Evolutionary conservation across 805 yeast species (phyloP).

Genomic region (Blastobotrys parvus): DNA sequence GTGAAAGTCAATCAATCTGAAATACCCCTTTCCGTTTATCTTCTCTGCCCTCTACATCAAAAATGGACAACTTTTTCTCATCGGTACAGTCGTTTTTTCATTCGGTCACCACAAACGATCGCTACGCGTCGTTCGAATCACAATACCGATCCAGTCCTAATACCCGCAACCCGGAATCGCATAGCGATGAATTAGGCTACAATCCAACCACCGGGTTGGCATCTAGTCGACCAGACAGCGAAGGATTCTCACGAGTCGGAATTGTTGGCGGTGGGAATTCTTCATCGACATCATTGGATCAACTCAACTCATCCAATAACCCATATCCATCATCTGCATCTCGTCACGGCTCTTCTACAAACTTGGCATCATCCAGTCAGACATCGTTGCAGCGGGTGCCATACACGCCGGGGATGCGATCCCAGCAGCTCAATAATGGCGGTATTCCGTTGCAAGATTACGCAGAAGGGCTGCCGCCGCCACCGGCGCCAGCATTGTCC

Average conservation of each 20-base stretch:
- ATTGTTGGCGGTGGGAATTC: conserved; percentile 8
- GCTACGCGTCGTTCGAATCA: conserved; percentile 30
- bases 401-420: conserved; percentile 30
- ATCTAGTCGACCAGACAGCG: conserved; percentile 5
- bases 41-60: no score
- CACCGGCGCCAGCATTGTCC: conserved; percentile 60
- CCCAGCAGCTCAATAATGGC: conserved; percentile 26
- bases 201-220: neutral
- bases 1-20: no score
- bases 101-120: conserved; percentile 32
- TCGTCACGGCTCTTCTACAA: conserved; percentile 11
- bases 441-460: conserved; percentile 32
- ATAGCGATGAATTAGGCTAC: no score
- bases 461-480: conserved; percentile 51
- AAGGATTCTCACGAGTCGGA: conserved; percentile 15
- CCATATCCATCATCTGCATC: conserved; percentile 3
- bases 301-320: conserved; percentile 3
- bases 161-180: no score
- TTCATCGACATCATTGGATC: conserved; percentile 14
- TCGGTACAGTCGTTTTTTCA: conserved; percentile 28
- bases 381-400: conserved; percentile 17
- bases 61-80: conserved; percentile 21
- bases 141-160: no score
- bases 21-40: no score
- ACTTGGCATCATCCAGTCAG: conserved; percentile 8